Evolutionary conservation across 306 rosid species (phyloP).

Genomic region (Rosa persica): DNA sequence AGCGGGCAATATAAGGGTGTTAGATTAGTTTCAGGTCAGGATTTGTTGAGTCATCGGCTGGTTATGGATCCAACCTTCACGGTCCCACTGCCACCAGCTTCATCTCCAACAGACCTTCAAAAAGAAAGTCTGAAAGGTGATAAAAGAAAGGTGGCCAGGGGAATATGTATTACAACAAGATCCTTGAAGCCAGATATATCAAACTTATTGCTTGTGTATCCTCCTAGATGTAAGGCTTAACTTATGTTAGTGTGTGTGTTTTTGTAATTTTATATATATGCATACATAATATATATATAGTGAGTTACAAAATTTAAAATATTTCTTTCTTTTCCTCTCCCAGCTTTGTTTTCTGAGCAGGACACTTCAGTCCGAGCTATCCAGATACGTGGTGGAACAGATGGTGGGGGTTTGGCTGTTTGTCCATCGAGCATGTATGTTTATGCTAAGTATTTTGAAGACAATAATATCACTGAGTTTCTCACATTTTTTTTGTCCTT

Average conservation of each 20-base stretch:
- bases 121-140: constrained; percentile 42
- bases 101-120: constrained; percentile 36
- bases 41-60: constrained; percentile 65
- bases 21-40: constrained; percentile 86
- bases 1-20: constrained; percentile 74
- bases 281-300: too few relatives aligned
- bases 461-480: background rate
- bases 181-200: constrained; percentile 63
- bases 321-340: constrained; percentile 23
- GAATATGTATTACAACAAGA: constrained; percentile 71
- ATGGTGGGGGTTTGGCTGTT: constrained; percentile 65
- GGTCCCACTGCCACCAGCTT: constrained; percentile 37
- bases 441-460: background rate
- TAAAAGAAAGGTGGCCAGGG: constrained; percentile 77
- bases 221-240: constrained; percentile 77
- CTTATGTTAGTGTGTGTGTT: constrained; percentile 2
- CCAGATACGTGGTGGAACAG: constrained; percentile 63
- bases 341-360: constrained; percentile 83
- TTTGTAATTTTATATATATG: background rate
- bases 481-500: background rate
- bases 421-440: constrained; percentile 89
- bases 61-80: constrained; percentile 73
- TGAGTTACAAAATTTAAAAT: constrained; percentile 4
- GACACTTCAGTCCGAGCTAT: constrained; percentile 66
- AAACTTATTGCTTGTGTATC: constrained; percentile 68